A percentile compares a stretch with the other conserved stretches of the same genome.
These are phyloP conservation scores for Epicoccum sorghinum DNA, from an alignment of 2,329 filamentous ascomycete species.

Conservation along the genomic window DNA sequence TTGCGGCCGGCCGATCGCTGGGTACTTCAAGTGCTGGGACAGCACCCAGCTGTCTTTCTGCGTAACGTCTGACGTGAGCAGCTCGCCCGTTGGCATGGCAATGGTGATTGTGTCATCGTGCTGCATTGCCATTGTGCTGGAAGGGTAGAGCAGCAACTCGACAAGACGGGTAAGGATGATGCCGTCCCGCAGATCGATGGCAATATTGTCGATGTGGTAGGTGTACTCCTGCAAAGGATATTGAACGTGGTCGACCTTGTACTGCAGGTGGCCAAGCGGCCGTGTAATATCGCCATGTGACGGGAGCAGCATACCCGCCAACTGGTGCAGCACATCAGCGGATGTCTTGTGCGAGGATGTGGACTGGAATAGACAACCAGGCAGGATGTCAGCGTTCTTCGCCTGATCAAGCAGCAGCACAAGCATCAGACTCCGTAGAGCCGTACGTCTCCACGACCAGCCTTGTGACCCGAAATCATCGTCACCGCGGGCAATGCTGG, in stretches of 20 bases:
- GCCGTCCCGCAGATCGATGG: conserved; percentile 67
- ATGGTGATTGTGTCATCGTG: conserved; percentile 53
- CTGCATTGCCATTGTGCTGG: conserved; percentile 35
- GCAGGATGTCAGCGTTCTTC: conserved; percentile 48
- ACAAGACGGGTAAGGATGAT: conserved; percentile 65
- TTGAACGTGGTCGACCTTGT: conserved; percentile 61
- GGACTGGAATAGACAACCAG: conserved; percentile 57
- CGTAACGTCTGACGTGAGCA: conserved; percentile 47
- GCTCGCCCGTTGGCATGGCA: conserved; percentile 53
- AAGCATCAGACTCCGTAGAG: conserved; percentile 65
- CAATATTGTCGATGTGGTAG: conserved; percentile 65
- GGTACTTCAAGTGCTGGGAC: conserved; percentile 64
- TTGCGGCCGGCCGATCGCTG: conserved; percentile 60
- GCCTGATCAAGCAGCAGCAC: conserved; percentile 64
- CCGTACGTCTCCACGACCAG: conserved; percentile 61
- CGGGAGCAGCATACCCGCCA: conserved; percentile 62
- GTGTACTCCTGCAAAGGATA: conserved; percentile 64
- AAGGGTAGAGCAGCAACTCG: conserved; percentile 61
- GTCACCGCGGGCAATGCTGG: conserved; percentile 46
- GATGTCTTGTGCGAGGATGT: conserved; percentile 64
- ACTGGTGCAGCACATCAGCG: conserved; percentile 56
- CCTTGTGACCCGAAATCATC: conserved; percentile 52
- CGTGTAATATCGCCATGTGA: conserved; percentile 64
- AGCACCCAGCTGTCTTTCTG: conserved; percentile 54
- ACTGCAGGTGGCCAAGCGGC: conserved; percentile 62